A percentile compares a stretch with the other conserved stretches of the same genome.
Conservation (phyloP, 305 asterid genomes). For the Salvia sclarea region DNA sequence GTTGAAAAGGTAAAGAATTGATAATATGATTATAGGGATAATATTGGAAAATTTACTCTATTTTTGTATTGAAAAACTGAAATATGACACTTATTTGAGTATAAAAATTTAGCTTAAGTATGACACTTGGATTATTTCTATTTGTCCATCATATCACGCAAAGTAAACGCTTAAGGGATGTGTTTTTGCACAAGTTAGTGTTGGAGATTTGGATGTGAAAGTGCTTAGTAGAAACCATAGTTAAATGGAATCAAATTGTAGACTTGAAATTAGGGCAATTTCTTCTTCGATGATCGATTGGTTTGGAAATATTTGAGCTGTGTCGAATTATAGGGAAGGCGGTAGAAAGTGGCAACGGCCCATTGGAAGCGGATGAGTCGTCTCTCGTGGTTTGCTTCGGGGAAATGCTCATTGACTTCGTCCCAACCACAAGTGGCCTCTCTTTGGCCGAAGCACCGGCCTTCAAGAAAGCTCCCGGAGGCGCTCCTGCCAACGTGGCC, state of each 20-base stretch:
- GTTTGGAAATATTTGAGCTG: conserved; percentile 6
- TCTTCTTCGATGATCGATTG: conserved; percentile 6
- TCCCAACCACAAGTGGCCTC: conserved; percentile 83
- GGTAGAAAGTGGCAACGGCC: conserved; percentile 47
- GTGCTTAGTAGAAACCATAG: no score
- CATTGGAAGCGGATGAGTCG: conserved; percentile 54
- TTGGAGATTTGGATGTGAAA: no score
- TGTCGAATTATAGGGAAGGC: conserved; percentile 56
- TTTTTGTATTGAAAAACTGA: no score
- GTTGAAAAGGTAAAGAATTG: no score
- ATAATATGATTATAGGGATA: no score
- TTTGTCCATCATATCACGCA: no score
- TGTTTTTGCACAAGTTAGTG: neutral
- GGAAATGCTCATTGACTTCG: conserved; percentile 95
- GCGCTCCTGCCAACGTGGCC: conserved; percentile 98
- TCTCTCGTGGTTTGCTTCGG: conserved; percentile 93
- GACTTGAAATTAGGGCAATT: neutral
- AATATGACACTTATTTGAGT: no score
- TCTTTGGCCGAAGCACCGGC: conserved; percentile 92
- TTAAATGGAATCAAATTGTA: no score
- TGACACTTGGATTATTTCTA: no score
- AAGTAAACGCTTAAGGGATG: no score
- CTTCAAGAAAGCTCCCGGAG: conserved; percentile 96
- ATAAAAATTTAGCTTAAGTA: no score
- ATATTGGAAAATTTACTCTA: no score